Base-by-base conservation (phyloP, 2,329 filamentous ascomycete genomes). In the Cadophora luteo-olivacea region DNA sequence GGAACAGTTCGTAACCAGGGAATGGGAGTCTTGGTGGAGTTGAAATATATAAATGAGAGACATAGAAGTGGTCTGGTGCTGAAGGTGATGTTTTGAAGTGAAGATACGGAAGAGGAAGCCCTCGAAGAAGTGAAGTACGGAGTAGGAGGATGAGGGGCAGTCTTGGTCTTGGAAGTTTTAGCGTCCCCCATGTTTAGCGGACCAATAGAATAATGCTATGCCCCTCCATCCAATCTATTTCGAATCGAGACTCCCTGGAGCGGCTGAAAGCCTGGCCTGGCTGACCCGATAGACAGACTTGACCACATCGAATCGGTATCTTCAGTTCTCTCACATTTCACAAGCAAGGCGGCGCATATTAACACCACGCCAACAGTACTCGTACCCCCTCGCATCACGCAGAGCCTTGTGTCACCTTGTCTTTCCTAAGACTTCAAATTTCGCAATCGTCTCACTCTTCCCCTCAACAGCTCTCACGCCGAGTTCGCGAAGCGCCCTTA, bases 231-330 rank as follows among this genome's bases (percentile, higher is more conserved):
- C 41, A 45, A 45, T 19, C 41, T 45, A 45, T 45, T 45, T 45
- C 14, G 41, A 45, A 45, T 41, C 33, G 32, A 41, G 36, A 22
- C 12, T 38, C 55, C 12, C 8, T n/a, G 32, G 36, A 60, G 57
- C 57, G 57, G 55, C 55, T 58, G 55, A 60, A 22, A 60, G 33
- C 52, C 52, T 55, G 52, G 29, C 38, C 57, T 60, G 14, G n/a
- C 57, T 60, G 24, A 24, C 33, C 45, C n/a, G 45, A 49, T 19
- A 49, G 45, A 49, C 45, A 9, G 45, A 49, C 11, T 60, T 60
- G 33, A 60, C 36, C 33, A 60, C 36, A 60, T 41, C 57, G 36
- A 60, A 16, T 16, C 11, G 22, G 3, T 36, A 24, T 36, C n/a
- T 25, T 41, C n/a, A 9, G 22, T n/a, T 58, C 32, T 38, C 55